Evolutionary conservation across 2,329 filamentous ascomycete species (phyloP).

Genomic region (Sclerotinia borealis): DNA sequence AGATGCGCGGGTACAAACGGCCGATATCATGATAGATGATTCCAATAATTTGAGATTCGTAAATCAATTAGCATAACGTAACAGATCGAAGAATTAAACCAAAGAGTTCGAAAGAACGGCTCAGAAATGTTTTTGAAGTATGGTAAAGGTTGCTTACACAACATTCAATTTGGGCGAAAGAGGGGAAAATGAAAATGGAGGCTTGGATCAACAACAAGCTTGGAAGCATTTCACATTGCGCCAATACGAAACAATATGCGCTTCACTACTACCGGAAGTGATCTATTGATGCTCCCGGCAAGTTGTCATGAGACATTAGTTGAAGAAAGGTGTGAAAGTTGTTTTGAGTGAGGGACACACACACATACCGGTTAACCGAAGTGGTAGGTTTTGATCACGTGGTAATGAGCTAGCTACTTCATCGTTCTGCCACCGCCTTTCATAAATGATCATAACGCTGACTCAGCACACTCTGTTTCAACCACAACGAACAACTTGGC

Average conservation of each 20-base stretch:
- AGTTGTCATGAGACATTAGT: neutral
- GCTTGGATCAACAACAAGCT: neutral
- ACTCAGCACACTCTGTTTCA: neutral
- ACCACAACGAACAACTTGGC: neutral
- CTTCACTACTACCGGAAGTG: neutral
- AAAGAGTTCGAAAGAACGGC: neutral
- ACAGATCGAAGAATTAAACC: neutral
- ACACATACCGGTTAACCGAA: too few species aligned
- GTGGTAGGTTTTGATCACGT: neutral
- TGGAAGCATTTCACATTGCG: neutral
- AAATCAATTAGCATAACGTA: neutral
- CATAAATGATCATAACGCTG: neutral
- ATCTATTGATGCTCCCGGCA: neutral
- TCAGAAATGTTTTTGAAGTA: neutral
- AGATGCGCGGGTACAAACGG: neutral
- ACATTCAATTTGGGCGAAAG: neutral
- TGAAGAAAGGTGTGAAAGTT: neutral
- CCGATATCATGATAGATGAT: neutral
- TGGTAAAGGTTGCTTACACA: constrained; percentile 1
- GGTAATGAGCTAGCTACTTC: neutral
- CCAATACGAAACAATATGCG: neutral
- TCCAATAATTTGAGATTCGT: neutral
- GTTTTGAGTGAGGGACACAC: neutral
- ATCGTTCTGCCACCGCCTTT: neutral
- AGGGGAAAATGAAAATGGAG: neutral